These are phyloP conservation scores for Fistulinella staudtii DNA, from an alignment of 1,284 basidiomycete species.

Conservation along the genomic window DNA sequence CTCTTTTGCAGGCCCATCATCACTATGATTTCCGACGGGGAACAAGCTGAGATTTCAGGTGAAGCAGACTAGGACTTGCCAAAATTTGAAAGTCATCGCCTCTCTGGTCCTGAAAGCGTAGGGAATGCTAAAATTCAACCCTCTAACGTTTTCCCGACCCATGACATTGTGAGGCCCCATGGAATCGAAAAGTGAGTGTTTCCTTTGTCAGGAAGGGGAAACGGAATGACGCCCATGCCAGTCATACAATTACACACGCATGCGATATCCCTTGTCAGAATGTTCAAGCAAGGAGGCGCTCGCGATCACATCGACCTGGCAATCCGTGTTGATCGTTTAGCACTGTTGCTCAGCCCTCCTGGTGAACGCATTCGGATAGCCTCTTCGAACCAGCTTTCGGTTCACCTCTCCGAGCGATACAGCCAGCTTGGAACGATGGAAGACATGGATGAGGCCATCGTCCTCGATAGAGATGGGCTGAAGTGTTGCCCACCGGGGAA, in stretches of 20 bases:
- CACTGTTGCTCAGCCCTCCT: neutral
- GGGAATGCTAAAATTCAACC: too few relatives aligned
- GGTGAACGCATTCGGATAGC: neutral
- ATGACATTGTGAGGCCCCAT: too few relatives aligned
- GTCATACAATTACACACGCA: neutral
- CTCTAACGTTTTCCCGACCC: too few relatives aligned
- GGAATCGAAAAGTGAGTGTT: too few relatives aligned
- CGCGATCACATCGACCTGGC: neutral
- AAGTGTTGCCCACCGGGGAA: neutral
- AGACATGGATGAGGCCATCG: neutral
- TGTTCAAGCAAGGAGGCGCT: neutral
- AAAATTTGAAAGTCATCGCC: too few relatives aligned
- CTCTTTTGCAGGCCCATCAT: too few relatives aligned
- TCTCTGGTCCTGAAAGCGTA: too few relatives aligned
- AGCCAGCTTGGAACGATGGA: neutral
- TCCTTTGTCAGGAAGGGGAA: too few relatives aligned
- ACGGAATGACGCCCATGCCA: slow-evolving; percentile 3
- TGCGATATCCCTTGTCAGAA: neutral
- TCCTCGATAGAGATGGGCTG: neutral
- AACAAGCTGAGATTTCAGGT: too few relatives aligned
- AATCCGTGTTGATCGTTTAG: neutral
- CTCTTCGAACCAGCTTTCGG: neutral
- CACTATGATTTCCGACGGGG: too few relatives aligned
- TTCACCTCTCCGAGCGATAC: neutral
- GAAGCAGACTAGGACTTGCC: too few relatives aligned